These are phyloP conservation scores for Arthrobotrys musiformis DNA, from an alignment of 2,329 filamentous ascomycete species.

Conservation along the genomic window DNA sequence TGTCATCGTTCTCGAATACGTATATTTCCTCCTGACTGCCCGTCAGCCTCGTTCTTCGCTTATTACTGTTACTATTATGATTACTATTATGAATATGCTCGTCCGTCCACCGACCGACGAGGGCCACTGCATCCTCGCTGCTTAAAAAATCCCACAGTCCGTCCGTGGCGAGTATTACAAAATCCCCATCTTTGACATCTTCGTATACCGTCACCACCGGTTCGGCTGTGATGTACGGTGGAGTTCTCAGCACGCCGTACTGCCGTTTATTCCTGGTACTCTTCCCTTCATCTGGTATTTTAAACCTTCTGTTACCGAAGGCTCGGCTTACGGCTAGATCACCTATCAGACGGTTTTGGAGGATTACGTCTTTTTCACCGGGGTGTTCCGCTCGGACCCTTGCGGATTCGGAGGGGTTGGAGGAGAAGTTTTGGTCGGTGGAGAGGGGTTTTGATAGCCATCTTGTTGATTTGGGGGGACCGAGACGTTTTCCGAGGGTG, in stretches of 20 bases:
- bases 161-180: constrained; percentile 75
- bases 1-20: constrained; percentile 66
- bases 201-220: constrained; percentile 71
- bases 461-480: constrained; percentile 63
- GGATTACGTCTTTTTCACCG: constrained; percentile 67
- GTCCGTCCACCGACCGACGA: constrained; percentile 70
- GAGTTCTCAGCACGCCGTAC: constrained; percentile 63
- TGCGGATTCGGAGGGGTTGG: constrained; percentile 70
- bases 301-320: constrained; percentile 76
- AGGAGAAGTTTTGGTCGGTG: constrained; percentile 72
- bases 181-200: constrained; percentile 67
- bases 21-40: constrained; percentile 64
- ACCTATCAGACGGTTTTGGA: constrained; percentile 71
- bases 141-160: constrained; percentile 74
- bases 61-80: constrained; percentile 32
- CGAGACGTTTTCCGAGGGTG: constrained; percentile 68
- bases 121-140: constrained; percentile 69
- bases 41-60: constrained; percentile 57
- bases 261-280: constrained; percentile 31
- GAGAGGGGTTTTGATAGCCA: constrained; percentile 71
- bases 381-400: constrained; percentile 71
- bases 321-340: constrained; percentile 71
- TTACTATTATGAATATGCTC: constrained; percentile 60
- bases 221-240: constrained; percentile 75
- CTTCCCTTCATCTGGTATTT: constrained; percentile 67